phyloP scores from a whole-genome alignment of 2,329 filamentous ascomycete species.

The Colletotrichum sp. region DNA sequence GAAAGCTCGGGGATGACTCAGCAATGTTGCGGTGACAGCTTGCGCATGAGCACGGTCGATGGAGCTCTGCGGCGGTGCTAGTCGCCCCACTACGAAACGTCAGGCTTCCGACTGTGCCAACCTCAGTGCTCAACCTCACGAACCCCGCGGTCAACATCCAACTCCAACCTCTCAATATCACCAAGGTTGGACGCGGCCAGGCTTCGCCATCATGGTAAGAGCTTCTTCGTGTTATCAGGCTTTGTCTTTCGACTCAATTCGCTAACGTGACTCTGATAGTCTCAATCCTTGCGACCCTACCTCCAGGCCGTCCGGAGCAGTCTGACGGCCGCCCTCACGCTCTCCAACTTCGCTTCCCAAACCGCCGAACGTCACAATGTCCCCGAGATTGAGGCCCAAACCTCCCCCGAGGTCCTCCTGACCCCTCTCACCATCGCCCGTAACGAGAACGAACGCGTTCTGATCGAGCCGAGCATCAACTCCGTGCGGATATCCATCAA shows the following conservation, averaged over 20 bases:
- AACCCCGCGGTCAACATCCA: slow-evolving; percentile 21
- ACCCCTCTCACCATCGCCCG: slow-evolving; percentile 89
- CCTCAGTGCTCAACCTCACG: slow-evolving; percentile 1
- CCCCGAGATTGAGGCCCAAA: slow-evolving; percentile 92
- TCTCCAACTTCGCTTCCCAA: slow-evolving; percentile 98
- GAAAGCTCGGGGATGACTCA: background rate
- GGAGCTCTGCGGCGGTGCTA: slow-evolving; percentile 19
- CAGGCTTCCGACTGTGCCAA: slow-evolving; percentile 33
- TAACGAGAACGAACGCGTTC: slow-evolving; percentile 95
- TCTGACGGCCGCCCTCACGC: slow-evolving; percentile 88
- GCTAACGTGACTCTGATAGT: slow-evolving; percentile 55
- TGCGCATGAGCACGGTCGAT: background rate
- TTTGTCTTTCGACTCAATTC: background rate
- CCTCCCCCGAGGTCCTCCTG: slow-evolving; percentile 90
- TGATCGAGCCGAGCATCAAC: slow-evolving; percentile 97
- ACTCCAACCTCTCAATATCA: slow-evolving; percentile 6
- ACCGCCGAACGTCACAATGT: slow-evolving; percentile 97
- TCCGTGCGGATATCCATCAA: slow-evolving; percentile 96
- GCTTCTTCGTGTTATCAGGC: background rate
- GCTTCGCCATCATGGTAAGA: slow-evolving; percentile 19
- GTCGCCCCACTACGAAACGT: slow-evolving; percentile 36
- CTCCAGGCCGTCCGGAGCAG: slow-evolving; percentile 95
- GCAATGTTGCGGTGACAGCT: slow-evolving; percentile 4
- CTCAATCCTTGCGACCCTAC: slow-evolving; percentile 95
- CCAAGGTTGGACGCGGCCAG: slow-evolving; percentile 18